Percentiles rank a stretch among this genome's conserved stretches.
Conservation (phyloP, 768 basidiomycete species). For the Leccinellum rugosiceps region DNA sequence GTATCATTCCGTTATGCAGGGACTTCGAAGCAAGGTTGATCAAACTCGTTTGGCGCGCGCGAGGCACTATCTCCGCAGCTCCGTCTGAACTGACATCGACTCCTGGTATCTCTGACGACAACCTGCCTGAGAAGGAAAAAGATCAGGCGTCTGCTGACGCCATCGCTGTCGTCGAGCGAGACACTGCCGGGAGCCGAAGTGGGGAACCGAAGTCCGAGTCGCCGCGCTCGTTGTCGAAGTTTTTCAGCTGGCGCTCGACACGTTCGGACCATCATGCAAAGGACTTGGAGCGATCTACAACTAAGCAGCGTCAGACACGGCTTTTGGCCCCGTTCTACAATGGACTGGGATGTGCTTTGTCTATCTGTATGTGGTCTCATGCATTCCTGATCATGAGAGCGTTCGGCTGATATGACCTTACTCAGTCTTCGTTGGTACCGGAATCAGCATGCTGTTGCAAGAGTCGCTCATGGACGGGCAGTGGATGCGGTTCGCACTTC, state of each 20-base stretch:
- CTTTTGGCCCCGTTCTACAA: conserved; percentile 72
- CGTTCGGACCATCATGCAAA: conserved; percentile 30
- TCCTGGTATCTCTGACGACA: conserved; percentile 49
- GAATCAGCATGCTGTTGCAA: conserved; percentile 53
- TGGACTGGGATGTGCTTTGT: conserved; percentile 64
- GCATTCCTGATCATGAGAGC: neutral
- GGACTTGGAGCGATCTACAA: conserved; percentile 52
- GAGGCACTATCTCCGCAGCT: conserved; percentile 34
- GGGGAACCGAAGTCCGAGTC: neutral
- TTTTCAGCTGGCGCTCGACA: conserved; percentile 47
- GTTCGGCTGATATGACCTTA: conserved; percentile 1
- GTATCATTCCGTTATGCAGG: conserved; percentile 66
- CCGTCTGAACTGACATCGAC: conserved; percentile 42
- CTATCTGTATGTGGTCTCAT: conserved; percentile 49
- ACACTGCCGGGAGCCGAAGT: neutral
- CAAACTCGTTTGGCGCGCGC: conserved; percentile 71
- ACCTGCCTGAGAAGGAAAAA: conserved; percentile 49
- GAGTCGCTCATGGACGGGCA: conserved; percentile 68
- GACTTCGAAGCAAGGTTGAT: conserved; percentile 80
- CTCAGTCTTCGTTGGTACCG: conserved; percentile 68
- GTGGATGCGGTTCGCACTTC: conserved; percentile 60
- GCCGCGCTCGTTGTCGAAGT: conserved; percentile 14
- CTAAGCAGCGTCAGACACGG: conserved; percentile 45
- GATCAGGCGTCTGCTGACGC: conserved; percentile 17
- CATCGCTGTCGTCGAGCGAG: conserved; percentile 6